phyloP scores from a whole-genome alignment of 495 filamentous ascomycete species.

The Pseudevernia furfuracea region DNA sequence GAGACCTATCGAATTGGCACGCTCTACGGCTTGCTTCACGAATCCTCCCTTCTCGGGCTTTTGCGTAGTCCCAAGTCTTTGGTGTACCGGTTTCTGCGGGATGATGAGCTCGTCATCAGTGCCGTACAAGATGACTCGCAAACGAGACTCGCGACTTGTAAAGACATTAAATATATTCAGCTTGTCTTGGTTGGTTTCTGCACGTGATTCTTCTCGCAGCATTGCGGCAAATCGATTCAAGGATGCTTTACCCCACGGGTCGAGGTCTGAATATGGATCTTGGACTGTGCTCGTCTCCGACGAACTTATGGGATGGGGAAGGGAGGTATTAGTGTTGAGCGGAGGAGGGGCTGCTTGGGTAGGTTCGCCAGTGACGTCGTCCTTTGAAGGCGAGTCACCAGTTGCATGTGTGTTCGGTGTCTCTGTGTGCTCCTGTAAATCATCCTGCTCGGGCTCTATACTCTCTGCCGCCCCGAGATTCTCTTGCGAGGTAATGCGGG shows the following conservation, averaged over 20 bases:
- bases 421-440: background rate
- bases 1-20: slow-evolving; percentile 18
- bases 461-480: background rate
- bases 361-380: background rate
- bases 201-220: slow-evolving; percentile 46
- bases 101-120: slow-evolving; percentile 35
- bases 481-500: background rate
- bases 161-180: slow-evolving; percentile 47
- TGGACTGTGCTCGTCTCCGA: slow-evolving; percentile 13
- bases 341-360: background rate
- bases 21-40: slow-evolving; percentile 19
- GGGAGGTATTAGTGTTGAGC: background rate
- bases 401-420: background rate
- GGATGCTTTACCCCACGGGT: slow-evolving; percentile 48
- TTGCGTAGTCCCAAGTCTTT: slow-evolving; percentile 15
- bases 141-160: slow-evolving; percentile 43
- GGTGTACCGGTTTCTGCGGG: slow-evolving; percentile 18
- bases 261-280: slow-evolving; percentile 44
- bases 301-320: background rate
- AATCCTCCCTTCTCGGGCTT: slow-evolving; percentile 19
- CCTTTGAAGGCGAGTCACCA: background rate
- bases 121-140: slow-evolving; percentile 46
- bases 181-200: slow-evolving; percentile 43
- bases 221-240: slow-evolving; percentile 45
- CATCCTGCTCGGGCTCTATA: background rate